Base-by-base conservation (phyloP, 2,329 filamentous ascomycete species). In the Phyllosticta citribraziliensis region DNA sequence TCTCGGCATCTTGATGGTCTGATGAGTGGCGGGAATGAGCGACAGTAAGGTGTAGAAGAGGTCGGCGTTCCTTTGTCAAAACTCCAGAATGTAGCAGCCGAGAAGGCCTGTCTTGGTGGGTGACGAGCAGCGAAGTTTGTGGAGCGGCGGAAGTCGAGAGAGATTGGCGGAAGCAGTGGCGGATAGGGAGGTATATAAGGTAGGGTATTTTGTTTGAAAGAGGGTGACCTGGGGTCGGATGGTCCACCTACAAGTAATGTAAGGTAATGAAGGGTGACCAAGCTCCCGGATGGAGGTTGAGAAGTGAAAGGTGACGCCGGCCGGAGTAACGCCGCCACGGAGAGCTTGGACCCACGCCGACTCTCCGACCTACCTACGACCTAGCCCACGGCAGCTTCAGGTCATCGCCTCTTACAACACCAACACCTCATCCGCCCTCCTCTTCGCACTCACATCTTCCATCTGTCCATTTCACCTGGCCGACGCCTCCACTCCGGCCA, bases 391-490 rank as follows among this genome's bases (percentile, higher is more conserved):
- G 56, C 30, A n/a, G 19, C 60, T 22, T 54, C 57, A 22, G 22
- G 22, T 22, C 3, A 6, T 56, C 19, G 52, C 51, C 52, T 12
- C 24, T 14, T 61, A 3, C 56, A 58, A 14, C 69, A 70, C 4
- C 55, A 64, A 0, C 64, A 72, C 3, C 66, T 68, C 40, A 10
- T 64, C 9, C 30, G 22, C n/a, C 14, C 54, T 17, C 40, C 40
- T 47, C 40, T 35, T 40, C 54, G 17, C 54, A 35, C 10, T 24
- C 24, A 27, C 10, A 17, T 30, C 24, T 30, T 35, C 56, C 25
- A 57, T 25, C 22, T 35, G 40, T 33, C 27, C 50, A 27, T 30
- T 30, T 27, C 55, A 11, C 17, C 56, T 40, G 24, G 40, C 25
- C 56, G 6, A 30, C 40, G 52, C 52, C 25, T 25, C 50, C 55